Evolutionary conservation across 2,329 filamentous ascomycete species (phyloP), one percentile per base, ranked within the genome.

Genomic region (Fonsecaea nubica): DNA sequence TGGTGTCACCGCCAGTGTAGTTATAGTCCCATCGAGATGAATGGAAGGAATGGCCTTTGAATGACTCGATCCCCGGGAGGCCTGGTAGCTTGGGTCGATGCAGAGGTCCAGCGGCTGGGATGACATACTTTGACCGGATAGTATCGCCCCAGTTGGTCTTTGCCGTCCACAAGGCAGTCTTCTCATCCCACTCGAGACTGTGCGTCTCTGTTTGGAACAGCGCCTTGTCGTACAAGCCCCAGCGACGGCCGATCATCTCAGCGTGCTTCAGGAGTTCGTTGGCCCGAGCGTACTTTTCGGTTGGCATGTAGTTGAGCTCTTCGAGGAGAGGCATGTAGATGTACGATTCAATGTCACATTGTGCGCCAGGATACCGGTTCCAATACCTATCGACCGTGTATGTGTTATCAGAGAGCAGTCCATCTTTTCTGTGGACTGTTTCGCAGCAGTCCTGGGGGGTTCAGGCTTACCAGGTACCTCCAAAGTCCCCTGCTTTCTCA

Each of bases 11-110:
- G 3, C 80, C 81, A 2, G 80, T 81, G 64, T 76, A 68, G 3
- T 72, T 67, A 59, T 81, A 83, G 62, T 81, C 75, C 82, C 82
- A 84, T 10, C 80, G 76, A 3, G 76, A 73, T 0, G 81, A 79
- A 70, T 84, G 81, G 64, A 83, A 81, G 45, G 75, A 75, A 4
- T 77, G 71, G 12, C 81, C 80, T 42, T 77, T 67, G 69, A 81
- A 83, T 0, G 58, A 56, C 1, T 69, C 64, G 0, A 71, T 69
- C 2, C 74, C 74, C 30, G 72, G 72, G 25, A 76, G 71, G 1
- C 75, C 72, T 1, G 69, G 69, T 1, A 71, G 54, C 48, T 69
- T 69, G 15, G 69, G 69, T 21, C 61, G 42, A 33, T 65, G 62
- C 4, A 71, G 77, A 25, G 82, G 80, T 3, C 81, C 81, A 25